Evolutionary conservation across 2,329 filamentous ascomycete genomes (phyloP).

Genomic region (Diaporthe nobilis): DNA sequence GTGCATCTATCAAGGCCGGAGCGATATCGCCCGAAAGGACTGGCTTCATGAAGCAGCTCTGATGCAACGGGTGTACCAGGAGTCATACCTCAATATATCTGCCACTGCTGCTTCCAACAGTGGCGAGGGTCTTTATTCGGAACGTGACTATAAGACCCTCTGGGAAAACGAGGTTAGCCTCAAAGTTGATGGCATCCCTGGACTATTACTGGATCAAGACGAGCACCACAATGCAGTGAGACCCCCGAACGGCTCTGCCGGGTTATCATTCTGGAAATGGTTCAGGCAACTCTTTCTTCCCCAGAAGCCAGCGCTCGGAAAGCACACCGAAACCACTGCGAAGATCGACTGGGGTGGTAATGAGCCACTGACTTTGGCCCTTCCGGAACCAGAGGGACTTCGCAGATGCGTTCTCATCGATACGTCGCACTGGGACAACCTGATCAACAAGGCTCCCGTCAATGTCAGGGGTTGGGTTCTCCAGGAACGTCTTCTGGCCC

Average conservation of each 20-base stretch:
- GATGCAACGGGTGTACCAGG: conserved; percentile 43
- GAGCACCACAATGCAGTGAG: background rate
- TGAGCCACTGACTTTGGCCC: background rate
- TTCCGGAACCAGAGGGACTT: background rate
- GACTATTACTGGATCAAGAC: background rate
- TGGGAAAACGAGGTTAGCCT: conserved; percentile 8
- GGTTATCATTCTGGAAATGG: background rate
- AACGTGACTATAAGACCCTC: background rate
- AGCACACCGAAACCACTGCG: background rate
- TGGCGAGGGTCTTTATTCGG: conserved; percentile 22
- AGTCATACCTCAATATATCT: conserved; percentile 44
- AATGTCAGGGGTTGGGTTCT: conserved; percentile 45
- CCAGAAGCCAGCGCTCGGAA: rapidly evolving
- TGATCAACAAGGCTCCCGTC: conserved; percentile 22
- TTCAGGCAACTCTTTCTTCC: background rate
- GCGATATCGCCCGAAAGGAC: conserved; percentile 15
- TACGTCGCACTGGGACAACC: background rate
- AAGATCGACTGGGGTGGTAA: background rate
- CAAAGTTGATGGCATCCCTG: conserved; percentile 1
- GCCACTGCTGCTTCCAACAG: conserved; percentile 40
- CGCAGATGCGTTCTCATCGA: background rate
- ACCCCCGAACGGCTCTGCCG: too few species aligned
- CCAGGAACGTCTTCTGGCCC: conserved; percentile 45
- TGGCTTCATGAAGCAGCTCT: conserved; percentile 42
- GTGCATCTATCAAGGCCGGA: conserved; percentile 24